Evolutionary conservation across 1,284 basidiomycete species (phyloP).

Genomic region (Peniophora sp.): DNA sequence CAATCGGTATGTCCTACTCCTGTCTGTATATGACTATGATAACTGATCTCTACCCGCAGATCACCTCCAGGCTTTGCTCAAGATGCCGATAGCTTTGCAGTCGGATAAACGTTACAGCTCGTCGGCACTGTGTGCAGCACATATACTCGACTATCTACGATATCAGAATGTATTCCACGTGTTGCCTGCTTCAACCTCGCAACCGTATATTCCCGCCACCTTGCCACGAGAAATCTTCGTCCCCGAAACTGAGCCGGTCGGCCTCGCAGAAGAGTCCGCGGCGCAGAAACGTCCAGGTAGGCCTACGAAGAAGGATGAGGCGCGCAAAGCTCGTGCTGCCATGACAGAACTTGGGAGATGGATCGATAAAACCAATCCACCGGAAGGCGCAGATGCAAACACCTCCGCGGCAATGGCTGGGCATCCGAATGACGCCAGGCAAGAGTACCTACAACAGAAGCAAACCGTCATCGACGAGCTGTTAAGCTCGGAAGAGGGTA

Average conservation of each 20-base stretch:
- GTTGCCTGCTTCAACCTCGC: slow-evolving; percentile 41
- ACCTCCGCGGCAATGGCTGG: slow-evolving; percentile 1
- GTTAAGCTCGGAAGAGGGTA: slow-evolving; percentile 11
- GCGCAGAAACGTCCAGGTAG: slow-evolving; percentile 54
- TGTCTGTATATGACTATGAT: slow-evolving; percentile 3
- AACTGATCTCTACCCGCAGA: slow-evolving; percentile 40
- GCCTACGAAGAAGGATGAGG: slow-evolving; percentile 54
- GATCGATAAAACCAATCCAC: slow-evolving; percentile 37
- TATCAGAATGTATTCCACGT: slow-evolving; percentile 46
- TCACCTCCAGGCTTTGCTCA: slow-evolving; percentile 36
- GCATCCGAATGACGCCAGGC: slow-evolving; percentile 6
- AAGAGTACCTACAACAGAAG: not conserved
- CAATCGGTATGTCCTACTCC: slow-evolving; percentile 39
- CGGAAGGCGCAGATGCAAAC: slow-evolving; percentile 16
- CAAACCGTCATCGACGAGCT: not conserved
- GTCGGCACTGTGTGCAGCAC: slow-evolving; percentile 38
- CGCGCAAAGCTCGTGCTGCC: slow-evolving; percentile 43
- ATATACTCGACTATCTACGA: slow-evolving; percentile 40
- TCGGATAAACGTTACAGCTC: slow-evolving; percentile 26
- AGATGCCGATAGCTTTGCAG: slow-evolving; percentile 28
- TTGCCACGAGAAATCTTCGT: slow-evolving; percentile 59
- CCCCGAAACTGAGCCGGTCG: slow-evolving; percentile 22
- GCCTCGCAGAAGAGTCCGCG: slow-evolving; percentile 4
- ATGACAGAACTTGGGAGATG: slow-evolving; percentile 42
- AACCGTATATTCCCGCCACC: slow-evolving; percentile 48